Base-by-base conservation (phyloP, 2,329 filamentous ascomycete species). In the Ophiostoma sp. region DNA sequence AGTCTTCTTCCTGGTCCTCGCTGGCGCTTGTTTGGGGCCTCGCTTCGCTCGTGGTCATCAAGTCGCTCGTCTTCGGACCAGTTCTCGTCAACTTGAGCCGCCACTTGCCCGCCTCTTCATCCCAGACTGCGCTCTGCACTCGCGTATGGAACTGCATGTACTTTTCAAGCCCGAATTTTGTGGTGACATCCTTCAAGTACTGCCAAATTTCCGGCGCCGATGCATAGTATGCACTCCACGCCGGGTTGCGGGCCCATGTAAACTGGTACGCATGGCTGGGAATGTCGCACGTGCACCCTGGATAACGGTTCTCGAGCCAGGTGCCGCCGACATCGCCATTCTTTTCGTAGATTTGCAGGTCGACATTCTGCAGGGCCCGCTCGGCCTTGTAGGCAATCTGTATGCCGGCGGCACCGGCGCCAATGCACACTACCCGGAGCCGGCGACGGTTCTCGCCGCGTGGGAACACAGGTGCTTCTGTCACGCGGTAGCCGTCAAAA, bases 221-320 rank as follows among this genome's bases (percentile, higher is more conserved):
- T 6, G 79, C 75, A 73, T 80, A 82, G 69, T 77, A 79, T 9
- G 75, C 57, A 2, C 76, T 78, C 80, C 80, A 82, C 64, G 79
- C 73, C 22, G 76, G 78, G 17, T 80, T 79, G 17, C 85, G 86
- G 72, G 85, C 84, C 85, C 86, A 90, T 2, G 87, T 86, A 77
- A 88, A 90, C 77, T 89, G 88, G 77, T 90, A 91, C 78, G 87
- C 88, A 79, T 90, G 88, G 77, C 83, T 85, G 12, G 86, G 87
- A 36, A 88, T 83, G 77, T 88, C 87, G 77, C 87, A 89, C 70
- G 82, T 82, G 75, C 86, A 88, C 8, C 87, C 87, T 0, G 88
- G 87, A 75, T 90, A 90, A 22, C 83, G 81, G 77, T 89, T 89
- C 77, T 89, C 87, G 74, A 84, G 84, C 87, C 88, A 90, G 0